Percentiles rank a stretch among this genome's conserved stretches.
phyloP scores from a whole-genome alignment of 75 land plant species.

The Picea glauca region DNA sequence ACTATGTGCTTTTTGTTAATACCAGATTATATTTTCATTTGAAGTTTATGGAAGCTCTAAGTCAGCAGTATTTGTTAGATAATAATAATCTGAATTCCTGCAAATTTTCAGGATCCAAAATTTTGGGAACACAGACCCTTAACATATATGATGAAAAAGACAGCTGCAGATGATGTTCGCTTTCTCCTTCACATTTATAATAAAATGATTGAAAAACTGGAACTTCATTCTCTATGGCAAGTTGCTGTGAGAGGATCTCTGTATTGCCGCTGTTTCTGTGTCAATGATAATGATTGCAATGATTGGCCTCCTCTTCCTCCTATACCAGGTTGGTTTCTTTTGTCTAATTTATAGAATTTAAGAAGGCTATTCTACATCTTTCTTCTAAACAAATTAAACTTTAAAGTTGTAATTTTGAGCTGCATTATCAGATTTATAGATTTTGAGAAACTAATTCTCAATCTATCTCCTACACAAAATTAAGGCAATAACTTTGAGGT shows the following conservation, averaged over 20 bases:
- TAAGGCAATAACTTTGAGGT: too few relatives aligned
- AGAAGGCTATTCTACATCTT: background rate
- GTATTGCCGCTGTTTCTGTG: conserved; percentile 90
- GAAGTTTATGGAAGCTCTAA: too few relatives aligned
- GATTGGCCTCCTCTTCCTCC: conserved; percentile 82
- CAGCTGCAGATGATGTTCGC: conserved; percentile 94
- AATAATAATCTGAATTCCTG: background rate
- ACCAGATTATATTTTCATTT: too few relatives aligned
- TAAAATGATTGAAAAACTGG: conserved; percentile 72
- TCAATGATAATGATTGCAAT: conserved; percentile 42
- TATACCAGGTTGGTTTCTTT: conserved; percentile 57
- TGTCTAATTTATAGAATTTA: background rate
- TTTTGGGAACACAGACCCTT: conserved; percentile 88
- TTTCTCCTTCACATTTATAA: conserved; percentile 81
- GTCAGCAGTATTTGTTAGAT: background rate
- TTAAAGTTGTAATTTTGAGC: too few relatives aligned
- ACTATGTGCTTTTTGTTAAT: too few relatives aligned
- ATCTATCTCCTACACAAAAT: too few relatives aligned
- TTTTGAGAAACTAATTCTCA: too few relatives aligned
- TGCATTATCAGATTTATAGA: too few relatives aligned
- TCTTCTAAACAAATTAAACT: background rate
- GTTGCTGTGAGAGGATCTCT: conserved; percentile 75
- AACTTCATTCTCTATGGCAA: conserved; percentile 57
- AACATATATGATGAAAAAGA: conserved; percentile 80
- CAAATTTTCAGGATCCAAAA: conserved; percentile 57